phyloP scores from a whole-genome alignment of 371 early-diverging fungal genomes.

The Rhizopus delemar region DNA sequence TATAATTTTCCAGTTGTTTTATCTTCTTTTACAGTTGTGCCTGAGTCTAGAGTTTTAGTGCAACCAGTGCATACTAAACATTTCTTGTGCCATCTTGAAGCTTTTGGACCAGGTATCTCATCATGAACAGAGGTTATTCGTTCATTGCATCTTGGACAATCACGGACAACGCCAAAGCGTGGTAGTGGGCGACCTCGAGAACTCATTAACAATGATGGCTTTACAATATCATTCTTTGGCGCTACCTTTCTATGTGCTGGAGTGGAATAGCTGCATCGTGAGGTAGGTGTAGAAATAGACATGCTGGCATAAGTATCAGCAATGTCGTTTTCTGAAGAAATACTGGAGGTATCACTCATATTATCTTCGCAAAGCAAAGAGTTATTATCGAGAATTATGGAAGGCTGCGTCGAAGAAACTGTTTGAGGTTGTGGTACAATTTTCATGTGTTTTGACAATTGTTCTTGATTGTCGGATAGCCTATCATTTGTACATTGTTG shows the following conservation, averaged over 20 bases:
- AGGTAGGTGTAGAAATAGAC: neutral
- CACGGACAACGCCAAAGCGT: slow-evolving; percentile 35
- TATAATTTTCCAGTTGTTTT: slow-evolving; percentile 16
- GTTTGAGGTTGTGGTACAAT: slow-evolving; percentile 41
- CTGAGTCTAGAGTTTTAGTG: slow-evolving; percentile 43
- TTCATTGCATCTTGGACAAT: slow-evolving; percentile 43
- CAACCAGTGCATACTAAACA: slow-evolving; percentile 41
- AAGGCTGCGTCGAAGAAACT: slow-evolving; percentile 3
- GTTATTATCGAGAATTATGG: neutral
- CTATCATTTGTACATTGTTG: slow-evolving; percentile 27
- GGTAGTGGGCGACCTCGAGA: slow-evolving; percentile 39
- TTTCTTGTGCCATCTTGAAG: slow-evolving; percentile 46
- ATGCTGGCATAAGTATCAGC: neutral
- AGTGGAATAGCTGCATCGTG: neutral
- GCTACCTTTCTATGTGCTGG: neutral
- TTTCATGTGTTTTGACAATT: slow-evolving; percentile 23
- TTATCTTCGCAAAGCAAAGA: slow-evolving; percentile 8
- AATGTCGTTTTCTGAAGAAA: neutral
- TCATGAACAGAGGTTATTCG: slow-evolving; percentile 44
- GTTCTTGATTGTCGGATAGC: slow-evolving; percentile 10
- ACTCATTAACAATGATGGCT: slow-evolving; percentile 41
- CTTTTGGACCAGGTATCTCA: slow-evolving; percentile 48
- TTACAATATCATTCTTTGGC: slow-evolving; percentile 8
- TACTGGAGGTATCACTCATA: neutral
- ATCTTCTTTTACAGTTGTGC: slow-evolving; percentile 35